A percentile compares a stretch with the other conserved stretches of the same genome.
These are phyloP conservation scores for Periconia sp. DNA, from an alignment of 2,329 filamentous ascomycete species.

Conservation along the genomic window DNA sequence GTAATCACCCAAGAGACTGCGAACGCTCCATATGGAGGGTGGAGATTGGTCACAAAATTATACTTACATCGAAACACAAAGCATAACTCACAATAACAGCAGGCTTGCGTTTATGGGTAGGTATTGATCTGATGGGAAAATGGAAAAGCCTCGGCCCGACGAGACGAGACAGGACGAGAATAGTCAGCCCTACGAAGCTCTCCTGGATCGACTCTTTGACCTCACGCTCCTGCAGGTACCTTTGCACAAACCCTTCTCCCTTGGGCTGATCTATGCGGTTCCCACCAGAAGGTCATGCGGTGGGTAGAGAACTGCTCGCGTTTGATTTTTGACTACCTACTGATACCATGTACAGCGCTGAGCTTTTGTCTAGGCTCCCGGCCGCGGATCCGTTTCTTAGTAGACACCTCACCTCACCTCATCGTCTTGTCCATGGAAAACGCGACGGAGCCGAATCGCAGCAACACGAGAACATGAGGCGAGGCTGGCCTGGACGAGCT, in stretches of 20 bases:
- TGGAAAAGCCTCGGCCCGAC: constrained; percentile 2
- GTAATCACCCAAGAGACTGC: no score
- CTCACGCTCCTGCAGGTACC: constrained; percentile 32
- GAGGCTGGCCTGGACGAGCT: constrained; percentile 11
- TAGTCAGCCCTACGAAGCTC: constrained; percentile 16
- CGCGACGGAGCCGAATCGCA: background rate
- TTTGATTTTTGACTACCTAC: constrained; percentile 11
- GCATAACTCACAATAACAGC: no score
- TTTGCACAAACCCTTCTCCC: background rate
- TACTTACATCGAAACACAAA: no score
- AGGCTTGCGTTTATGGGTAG: background rate
- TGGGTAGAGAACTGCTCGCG: constrained; percentile 16
- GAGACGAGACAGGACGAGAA: background rate
- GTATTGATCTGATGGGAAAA: background rate
- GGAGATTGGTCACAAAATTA: no score
- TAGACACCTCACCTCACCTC: constrained; percentile 19
- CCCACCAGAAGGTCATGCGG: constrained; percentile 26
- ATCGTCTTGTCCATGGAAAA: constrained; percentile 2
- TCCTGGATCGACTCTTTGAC: constrained; percentile 2
- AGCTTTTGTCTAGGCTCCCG: constrained; percentile 24
- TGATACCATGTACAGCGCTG: no score
- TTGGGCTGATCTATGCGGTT: constrained; percentile 3
- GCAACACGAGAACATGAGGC: constrained; percentile 3
- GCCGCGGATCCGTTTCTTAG: constrained; percentile 32
- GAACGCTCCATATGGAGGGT: background rate